These are phyloP conservation scores for Capsicum rhomboideum DNA, from an alignment of 257 asterid species.

Conservation along the genomic window DNA sequence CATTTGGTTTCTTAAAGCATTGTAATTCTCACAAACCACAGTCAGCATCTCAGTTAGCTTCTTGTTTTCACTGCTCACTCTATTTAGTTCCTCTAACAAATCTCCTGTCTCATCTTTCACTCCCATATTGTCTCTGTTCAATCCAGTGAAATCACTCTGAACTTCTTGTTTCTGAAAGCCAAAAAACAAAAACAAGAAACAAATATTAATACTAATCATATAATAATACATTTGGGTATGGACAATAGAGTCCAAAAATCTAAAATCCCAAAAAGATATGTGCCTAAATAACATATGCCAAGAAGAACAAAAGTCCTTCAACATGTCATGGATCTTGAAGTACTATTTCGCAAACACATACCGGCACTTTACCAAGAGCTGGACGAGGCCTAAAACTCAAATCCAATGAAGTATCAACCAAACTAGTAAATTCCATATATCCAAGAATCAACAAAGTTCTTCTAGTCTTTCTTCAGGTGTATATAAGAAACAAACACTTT, in stretches of 20 bases:
- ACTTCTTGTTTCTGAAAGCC: conserved; percentile 56
- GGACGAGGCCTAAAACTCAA: conserved; percentile 50
- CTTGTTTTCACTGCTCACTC: conserved; percentile 84
- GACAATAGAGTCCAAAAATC: neutral
- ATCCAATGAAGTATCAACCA: conserved; percentile 68
- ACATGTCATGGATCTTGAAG: too few species aligned
- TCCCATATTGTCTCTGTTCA: conserved; percentile 23
- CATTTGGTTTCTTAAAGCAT: conserved; percentile 41
- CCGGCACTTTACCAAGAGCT: conserved; percentile 33
- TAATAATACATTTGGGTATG: neutral
- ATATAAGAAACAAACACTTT: neutral
- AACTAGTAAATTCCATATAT: conserved; percentile 53
- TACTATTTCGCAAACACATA: conserved; percentile 9
- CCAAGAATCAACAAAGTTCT: neutral
- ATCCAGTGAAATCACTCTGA: conserved; percentile 43
- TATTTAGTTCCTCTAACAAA: conserved; percentile 58
- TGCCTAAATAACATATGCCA: too few species aligned
- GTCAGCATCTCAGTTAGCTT: conserved; percentile 60
- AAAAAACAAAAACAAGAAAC: neutral
- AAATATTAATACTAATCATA: neutral
- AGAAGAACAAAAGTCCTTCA: too few species aligned
- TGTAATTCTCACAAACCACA: conserved; percentile 71
- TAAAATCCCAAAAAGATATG: neutral
- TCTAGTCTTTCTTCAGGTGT: conserved; percentile 1
- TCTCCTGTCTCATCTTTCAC: conserved; percentile 48